Evolutionary conservation across 257 asterid species (phyloP).

Genomic region (Nicotiana sylvestris): DNA sequence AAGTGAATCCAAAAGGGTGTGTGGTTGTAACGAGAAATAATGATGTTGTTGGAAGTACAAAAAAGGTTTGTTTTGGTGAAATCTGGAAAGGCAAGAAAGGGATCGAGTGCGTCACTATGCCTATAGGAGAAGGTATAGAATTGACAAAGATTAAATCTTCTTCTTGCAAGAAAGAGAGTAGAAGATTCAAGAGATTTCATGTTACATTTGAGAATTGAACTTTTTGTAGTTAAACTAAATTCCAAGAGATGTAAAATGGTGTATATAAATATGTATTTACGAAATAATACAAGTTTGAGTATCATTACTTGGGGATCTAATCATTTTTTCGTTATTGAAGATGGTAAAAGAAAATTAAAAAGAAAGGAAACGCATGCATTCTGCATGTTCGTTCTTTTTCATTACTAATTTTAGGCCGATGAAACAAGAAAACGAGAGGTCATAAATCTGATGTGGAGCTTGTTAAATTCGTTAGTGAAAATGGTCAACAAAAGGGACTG

Average conservation of each 20-base stretch:
- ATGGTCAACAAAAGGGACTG: too few relatives aligned
- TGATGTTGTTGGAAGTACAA: background rate
- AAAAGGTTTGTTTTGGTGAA: background rate
- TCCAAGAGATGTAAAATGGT: background rate
- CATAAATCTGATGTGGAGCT: too few relatives aligned
- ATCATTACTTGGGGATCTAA: background rate
- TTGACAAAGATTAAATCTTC: constrained; percentile 10
- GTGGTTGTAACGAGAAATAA: constrained; percentile 14
- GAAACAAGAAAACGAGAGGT: too few relatives aligned
- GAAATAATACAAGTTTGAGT: background rate
- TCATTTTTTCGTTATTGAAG: background rate
- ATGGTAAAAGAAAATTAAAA: too few relatives aligned
- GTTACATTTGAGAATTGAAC: constrained; percentile 17
- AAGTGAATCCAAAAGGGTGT: constrained; percentile 19
- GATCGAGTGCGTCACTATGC: constrained; percentile 8
- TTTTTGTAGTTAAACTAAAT: background rate
- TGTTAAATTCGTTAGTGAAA: too few relatives aligned
- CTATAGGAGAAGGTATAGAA: constrained; percentile 21
- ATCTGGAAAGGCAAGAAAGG: background rate
- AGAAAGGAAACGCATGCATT: too few relatives aligned
- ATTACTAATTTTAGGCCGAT: too few relatives aligned
- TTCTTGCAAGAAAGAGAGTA: background rate
- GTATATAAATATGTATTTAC: background rate
- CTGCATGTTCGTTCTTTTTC: too few relatives aligned
- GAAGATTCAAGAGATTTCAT: constrained; percentile 17